Conservation (phyloP, 495 filamentous ascomycete genomes). For the Sporormia fimetaria region DNA sequence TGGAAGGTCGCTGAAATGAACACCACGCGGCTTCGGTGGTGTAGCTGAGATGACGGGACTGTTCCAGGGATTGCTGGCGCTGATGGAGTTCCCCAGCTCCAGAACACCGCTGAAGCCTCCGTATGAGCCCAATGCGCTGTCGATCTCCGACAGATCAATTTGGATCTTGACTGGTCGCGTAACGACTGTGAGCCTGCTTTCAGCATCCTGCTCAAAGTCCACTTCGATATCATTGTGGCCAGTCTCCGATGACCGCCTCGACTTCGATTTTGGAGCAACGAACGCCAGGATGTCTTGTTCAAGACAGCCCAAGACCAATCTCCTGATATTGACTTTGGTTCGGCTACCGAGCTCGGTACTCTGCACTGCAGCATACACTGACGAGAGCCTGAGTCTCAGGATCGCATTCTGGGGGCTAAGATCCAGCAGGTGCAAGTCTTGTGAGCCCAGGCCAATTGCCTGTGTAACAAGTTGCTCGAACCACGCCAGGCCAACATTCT, state of each 20-base stretch:
- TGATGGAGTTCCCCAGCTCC: slow-evolving; percentile 74
- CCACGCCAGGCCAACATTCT: slow-evolving; percentile 13
- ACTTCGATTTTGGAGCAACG: slow-evolving; percentile 22
- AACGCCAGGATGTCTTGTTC: slow-evolving; percentile 57
- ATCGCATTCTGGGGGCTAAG: slow-evolving; percentile 16
- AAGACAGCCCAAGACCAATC: slow-evolving; percentile 55
- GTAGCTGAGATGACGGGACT: slow-evolving; percentile 29
- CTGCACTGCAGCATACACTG: slow-evolving; percentile 6
- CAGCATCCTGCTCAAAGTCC: slow-evolving; percentile 12
- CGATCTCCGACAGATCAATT: slow-evolving; percentile 68
- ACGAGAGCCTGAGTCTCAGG: slow-evolving; percentile 8
- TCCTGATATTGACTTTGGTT: slow-evolving; percentile 39
- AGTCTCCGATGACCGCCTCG: slow-evolving; percentile 13
- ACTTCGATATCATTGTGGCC: slow-evolving; percentile 17
- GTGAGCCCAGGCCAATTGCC: slow-evolving; percentile 1
- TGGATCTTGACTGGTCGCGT: slow-evolving; percentile 69
- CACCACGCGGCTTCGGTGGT: slow-evolving; percentile 43
- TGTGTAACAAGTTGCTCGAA: slow-evolving; percentile 16
- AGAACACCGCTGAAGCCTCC: slow-evolving; percentile 88
- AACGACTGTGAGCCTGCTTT: slow-evolving; percentile 48
- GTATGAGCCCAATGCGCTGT: slow-evolving; percentile 79
- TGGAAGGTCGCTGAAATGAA: slow-evolving; percentile 57
- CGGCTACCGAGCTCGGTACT: slow-evolving; percentile 11
- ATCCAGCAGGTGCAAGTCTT: slow-evolving; percentile 5
- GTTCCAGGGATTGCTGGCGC: slow-evolving; percentile 51